These are phyloP conservation scores for Russula lepida DNA, from an alignment of 768 basidiomycete genomes.

Conservation along the genomic window DNA sequence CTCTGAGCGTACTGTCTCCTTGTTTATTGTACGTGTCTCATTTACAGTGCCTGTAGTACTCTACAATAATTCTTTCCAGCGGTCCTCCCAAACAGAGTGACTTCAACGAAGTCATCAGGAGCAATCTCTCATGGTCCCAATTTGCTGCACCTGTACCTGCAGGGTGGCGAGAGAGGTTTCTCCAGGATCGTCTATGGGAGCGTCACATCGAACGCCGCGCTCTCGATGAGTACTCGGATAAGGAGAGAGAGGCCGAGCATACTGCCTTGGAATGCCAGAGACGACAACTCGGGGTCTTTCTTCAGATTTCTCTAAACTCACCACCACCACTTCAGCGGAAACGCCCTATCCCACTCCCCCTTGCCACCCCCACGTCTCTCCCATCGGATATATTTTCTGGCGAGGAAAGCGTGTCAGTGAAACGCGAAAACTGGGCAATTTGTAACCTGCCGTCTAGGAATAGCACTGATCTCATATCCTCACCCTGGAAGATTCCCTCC, in stretches of 20 bases:
- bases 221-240: neutral
- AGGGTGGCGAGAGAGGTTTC: conserved; percentile 10
- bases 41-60: no score
- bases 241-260: conserved; percentile 6
- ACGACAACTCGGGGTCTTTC: neutral
- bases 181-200: conserved; percentile 9
- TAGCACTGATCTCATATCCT: neutral
- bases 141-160: conserved; percentile 11
- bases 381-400: neutral
- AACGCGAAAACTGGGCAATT: neutral
- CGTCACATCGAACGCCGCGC: neutral
- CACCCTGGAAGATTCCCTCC: neutral
- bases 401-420: neutral
- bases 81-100: conserved; percentile 8
- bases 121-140: conserved; percentile 15
- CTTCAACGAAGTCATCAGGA: conserved; percentile 5
- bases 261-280: conserved; percentile 6
- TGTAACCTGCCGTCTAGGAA: neutral
- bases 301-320: neutral
- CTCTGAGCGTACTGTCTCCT: neutral
- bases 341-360: neutral
- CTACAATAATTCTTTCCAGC: neutral
- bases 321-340: conserved; percentile 8
- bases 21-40: conserved; percentile 8
- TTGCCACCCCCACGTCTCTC: neutral